Evolutionary conservation across 129 eudicot species (phyloP).

Genomic region (Helianthus annuus): DNA sequence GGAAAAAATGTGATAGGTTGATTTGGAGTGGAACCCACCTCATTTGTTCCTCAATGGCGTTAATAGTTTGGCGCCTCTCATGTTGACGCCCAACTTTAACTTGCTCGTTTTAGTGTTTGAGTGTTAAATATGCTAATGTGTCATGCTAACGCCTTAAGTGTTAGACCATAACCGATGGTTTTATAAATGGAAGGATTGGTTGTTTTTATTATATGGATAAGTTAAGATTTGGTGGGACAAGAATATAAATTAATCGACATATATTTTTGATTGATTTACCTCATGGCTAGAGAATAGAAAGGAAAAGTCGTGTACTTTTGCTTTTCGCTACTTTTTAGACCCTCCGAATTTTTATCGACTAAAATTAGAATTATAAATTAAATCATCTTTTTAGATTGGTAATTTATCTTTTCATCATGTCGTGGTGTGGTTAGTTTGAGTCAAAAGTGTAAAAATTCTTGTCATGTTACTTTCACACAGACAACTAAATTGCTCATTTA

Average conservation of each 20-base stretch:
- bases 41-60: no score
- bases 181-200: neutral
- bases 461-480: no score
- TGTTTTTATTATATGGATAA: neutral
- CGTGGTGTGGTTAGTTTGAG: neutral
- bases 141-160: no score
- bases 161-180: no score
- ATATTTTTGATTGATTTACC: constrained; percentile 5
- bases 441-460: neutral
- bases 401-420: neutral
- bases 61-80: no score
- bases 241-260: neutral
- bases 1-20: no score
- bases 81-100: no score
- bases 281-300: constrained; percentile 27
- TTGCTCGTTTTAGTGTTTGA: no score
- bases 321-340: constrained; percentile 23
- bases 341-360: constrained; percentile 19
- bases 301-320: constrained; percentile 22
- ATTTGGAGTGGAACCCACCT: no score
- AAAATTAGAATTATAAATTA: neutral
- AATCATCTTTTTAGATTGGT: neutral
- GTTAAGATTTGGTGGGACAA: neutral
- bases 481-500: no score
- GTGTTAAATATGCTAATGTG: no score